These are phyloP conservation scores for Lichtheimia corymbifera DNA, from an alignment of 371 early-diverging fungal species.

Conservation along the genomic window DNA sequence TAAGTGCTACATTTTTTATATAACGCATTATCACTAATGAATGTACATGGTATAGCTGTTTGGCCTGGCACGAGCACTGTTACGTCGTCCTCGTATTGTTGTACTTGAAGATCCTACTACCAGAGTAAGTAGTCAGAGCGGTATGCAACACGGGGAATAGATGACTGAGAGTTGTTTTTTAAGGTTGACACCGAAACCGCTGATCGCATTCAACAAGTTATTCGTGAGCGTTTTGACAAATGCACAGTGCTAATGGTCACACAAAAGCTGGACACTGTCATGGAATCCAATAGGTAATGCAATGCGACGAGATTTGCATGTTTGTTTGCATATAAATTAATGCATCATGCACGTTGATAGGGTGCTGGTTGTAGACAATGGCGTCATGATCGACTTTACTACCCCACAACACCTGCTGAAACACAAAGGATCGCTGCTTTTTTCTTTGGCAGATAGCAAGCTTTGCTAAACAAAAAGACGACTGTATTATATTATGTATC, in stretches of 20 bases:
- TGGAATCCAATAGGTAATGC: slow-evolving; percentile 68
- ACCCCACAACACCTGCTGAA: slow-evolving; percentile 64
- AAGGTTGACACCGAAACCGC: slow-evolving; percentile 82
- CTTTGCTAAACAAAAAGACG: not conserved
- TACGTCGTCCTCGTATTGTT: slow-evolving; percentile 71
- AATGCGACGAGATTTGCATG: not conserved
- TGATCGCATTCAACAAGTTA: slow-evolving; percentile 80
- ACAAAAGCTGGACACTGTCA: slow-evolving; percentile 86
- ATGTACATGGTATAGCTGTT: slow-evolving; percentile 53
- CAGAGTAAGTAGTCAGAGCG: not conserved
- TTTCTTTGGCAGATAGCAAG: slow-evolving; percentile 55
- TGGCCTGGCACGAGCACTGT: slow-evolving; percentile 82
- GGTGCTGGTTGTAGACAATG: slow-evolving; percentile 84
- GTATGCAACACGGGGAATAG: not conserved
- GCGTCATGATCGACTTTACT: slow-evolving; percentile 79
- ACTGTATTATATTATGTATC: not conserved
- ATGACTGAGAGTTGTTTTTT: not conserved
- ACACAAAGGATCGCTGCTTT: slow-evolving; percentile 66
- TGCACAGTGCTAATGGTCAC: slow-evolving; percentile 93
- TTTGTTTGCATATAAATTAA: too few relatives aligned
- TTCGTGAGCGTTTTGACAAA: slow-evolving; percentile 79
- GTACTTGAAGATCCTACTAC: slow-evolving; percentile 89
- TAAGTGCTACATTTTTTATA: slow-evolving; percentile 6
- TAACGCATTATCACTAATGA: not conserved
- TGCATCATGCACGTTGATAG: slow-evolving; percentile 10